Conservation (phyloP, 2,329 filamentous ascomycete species). For the Pseudonectria buxi region DNA sequence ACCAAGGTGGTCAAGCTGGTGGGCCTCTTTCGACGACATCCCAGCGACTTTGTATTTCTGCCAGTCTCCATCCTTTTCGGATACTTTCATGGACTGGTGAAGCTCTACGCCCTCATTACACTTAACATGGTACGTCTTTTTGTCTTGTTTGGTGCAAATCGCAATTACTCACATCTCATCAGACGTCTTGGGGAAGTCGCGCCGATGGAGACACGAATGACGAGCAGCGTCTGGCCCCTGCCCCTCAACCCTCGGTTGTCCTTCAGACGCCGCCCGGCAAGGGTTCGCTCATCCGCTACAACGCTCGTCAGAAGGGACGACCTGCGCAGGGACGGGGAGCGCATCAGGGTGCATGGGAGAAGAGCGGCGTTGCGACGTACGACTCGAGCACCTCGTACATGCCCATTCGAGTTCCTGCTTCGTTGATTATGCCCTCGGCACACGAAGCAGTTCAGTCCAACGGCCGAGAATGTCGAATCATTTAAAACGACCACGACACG, state of each 20-base stretch:
- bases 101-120: conserved; percentile 79
- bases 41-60: conserved; percentile 70
- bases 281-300: conserved; percentile 39
- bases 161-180: conserved; percentile 2
- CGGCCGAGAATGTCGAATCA: no score
- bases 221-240: conserved; percentile 56
- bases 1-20: conserved; percentile 89
- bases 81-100: conserved; percentile 88
- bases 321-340: conserved; percentile 18
- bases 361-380: conserved; percentile 27
- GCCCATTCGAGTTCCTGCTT: conserved; percentile 22
- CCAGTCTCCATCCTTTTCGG: conserved; percentile 86
- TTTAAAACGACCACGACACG: no score
- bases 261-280: conserved; percentile 39
- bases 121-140: conserved; percentile 65
- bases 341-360: conserved; percentile 23
- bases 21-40: conserved; percentile 78
- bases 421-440: conserved; percentile 12
- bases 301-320: conserved; percentile 36
- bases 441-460: no score
- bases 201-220: conserved; percentile 86
- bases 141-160: neutral
- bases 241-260: conserved; percentile 34
- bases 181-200: conserved; percentile 95
- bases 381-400: conserved; percentile 32